A percentile compares a stretch with the other conserved stretches of the same genome.
Conservation (phyloP, 2,329 filamentous ascomycete species). For the Talaromyces sp. region DNA sequence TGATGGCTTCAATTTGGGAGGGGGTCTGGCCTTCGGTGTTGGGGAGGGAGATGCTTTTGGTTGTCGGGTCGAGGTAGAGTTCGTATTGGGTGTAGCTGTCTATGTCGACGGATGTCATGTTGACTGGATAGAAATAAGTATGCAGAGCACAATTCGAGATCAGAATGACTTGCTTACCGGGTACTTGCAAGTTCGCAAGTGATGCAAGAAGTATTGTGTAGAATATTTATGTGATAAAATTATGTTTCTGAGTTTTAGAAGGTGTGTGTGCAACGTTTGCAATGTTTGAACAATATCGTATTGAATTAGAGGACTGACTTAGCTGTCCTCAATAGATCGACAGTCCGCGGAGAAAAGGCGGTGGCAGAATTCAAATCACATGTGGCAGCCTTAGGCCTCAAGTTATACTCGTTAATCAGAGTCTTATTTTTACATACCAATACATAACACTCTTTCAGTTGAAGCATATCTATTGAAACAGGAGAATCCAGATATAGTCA, state of each 20-base stretch:
- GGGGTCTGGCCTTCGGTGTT: conserved; percentile 43
- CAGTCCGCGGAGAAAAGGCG: conserved; percentile 22
- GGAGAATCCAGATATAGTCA: neutral
- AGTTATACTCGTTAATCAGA: neutral
- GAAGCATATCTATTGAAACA: conserved; percentile 2
- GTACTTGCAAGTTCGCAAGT: neutral
- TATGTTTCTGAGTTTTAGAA: neutral
- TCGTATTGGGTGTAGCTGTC: conserved; percentile 72
- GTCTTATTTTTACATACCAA: neutral
- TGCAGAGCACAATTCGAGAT: neutral
- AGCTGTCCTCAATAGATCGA: conserved; percentile 25
- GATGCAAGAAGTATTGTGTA: neutral
- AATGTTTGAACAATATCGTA: neutral
- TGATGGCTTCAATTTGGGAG: conserved; percentile 51
- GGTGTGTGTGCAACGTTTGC: neutral
- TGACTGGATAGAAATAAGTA: neutral
- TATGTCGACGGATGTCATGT: conserved; percentile 20
- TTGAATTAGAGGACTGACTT: conserved; percentile 16
- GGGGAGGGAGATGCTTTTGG: conserved; percentile 66
- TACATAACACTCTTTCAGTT: conserved; percentile 1
- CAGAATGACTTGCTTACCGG: neutral
- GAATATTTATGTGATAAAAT: neutral
- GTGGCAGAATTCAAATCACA: conserved; percentile 21
- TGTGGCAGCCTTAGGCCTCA: neutral
- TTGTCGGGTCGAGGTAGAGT: conserved; percentile 73